Conservation (phyloP, 352 stramenopile species). For the Pythium chondricola region DNA sequence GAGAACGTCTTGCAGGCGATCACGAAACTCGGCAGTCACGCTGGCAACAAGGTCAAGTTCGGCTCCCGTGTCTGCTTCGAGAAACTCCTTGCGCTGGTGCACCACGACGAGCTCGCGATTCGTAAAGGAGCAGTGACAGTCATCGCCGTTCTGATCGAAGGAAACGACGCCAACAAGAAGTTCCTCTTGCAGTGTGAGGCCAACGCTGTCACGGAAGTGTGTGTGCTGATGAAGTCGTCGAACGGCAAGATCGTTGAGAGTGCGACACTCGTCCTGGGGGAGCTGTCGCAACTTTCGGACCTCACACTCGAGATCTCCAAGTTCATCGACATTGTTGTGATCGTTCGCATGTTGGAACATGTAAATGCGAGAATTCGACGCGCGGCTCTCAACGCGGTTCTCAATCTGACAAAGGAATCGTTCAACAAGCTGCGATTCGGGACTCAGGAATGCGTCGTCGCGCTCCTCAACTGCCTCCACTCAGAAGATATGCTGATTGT, state of each 20-base stretch:
- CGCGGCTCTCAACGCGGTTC: slow-evolving; percentile 42
- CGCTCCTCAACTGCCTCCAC: slow-evolving; percentile 39
- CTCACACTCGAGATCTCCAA: slow-evolving; percentile 70
- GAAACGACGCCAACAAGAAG: slow-evolving; percentile 68
- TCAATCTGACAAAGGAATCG: slow-evolving; percentile 65
- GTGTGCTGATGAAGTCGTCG: slow-evolving; percentile 45
- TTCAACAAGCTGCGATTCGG: slow-evolving; percentile 78
- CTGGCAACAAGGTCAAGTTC: slow-evolving; percentile 76
- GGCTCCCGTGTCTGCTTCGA: slow-evolving; percentile 69
- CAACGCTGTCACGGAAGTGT: slow-evolving; percentile 46
- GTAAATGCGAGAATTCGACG: slow-evolving; percentile 52
- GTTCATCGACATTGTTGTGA: slow-evolving; percentile 48
- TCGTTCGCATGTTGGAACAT: slow-evolving; percentile 58
- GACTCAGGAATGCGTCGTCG: slow-evolving; percentile 43
- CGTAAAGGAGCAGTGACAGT: slow-evolving; percentile 53
- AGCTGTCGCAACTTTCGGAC: slow-evolving; percentile 50
- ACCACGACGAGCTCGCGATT: slow-evolving; percentile 59
- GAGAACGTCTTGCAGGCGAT: slow-evolving; percentile 66
- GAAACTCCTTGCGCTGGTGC: slow-evolving; percentile 51
- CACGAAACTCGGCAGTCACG: slow-evolving; percentile 59
- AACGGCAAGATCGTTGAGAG: slow-evolving; percentile 70
- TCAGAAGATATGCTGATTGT: slow-evolving; percentile 59
- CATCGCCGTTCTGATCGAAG: slow-evolving; percentile 54
- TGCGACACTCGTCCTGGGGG: slow-evolving; percentile 60
- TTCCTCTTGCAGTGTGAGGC: slow-evolving; percentile 55